phyloP scores from a whole-genome alignment of 2,329 filamentous ascomycete species.

The Colletotrichum salicis region DNA sequence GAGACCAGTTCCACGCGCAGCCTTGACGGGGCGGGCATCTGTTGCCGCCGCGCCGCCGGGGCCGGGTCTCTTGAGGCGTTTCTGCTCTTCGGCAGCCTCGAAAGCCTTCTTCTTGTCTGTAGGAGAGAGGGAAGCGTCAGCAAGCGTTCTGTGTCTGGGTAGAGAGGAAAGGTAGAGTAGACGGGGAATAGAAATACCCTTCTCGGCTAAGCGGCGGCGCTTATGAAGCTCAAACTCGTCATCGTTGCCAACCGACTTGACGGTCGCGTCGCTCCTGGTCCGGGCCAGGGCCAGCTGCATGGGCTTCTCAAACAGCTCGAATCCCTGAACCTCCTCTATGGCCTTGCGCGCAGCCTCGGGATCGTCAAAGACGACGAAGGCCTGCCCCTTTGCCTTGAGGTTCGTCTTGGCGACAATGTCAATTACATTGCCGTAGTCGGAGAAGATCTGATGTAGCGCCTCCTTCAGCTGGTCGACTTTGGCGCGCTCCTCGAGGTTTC shows the following conservation, averaged over 20 bases:
- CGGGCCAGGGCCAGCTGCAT: slow-evolving; percentile 87
- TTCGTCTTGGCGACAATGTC: slow-evolving; percentile 91
- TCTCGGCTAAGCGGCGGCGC: slow-evolving; percentile 84
- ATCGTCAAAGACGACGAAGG: slow-evolving; percentile 90
- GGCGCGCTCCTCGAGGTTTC: slow-evolving; percentile 92
- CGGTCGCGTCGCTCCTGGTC: slow-evolving; percentile 87
- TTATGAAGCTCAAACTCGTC: slow-evolving; percentile 92
- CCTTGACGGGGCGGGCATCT: slow-evolving; percentile 72
- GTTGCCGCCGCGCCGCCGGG: slow-evolving; percentile 54
- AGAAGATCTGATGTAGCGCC: slow-evolving; percentile 81
- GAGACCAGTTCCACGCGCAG: slow-evolving; percentile 76
- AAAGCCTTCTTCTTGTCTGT: slow-evolving; percentile 81
- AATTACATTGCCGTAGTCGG: slow-evolving; percentile 85
- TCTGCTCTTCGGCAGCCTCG: slow-evolving; percentile 81
- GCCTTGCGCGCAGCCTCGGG: slow-evolving; percentile 83
- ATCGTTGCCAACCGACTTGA: slow-evolving; percentile 76
- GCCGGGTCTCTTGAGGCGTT: slow-evolving; percentile 75
- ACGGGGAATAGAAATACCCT: slow-evolving; percentile 68
- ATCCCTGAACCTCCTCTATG: slow-evolving; percentile 90
- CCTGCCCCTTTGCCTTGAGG: slow-evolving; percentile 92
- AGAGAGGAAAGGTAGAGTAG: neutral
- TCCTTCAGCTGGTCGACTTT: slow-evolving; percentile 82
- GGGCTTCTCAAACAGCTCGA: slow-evolving; percentile 90
- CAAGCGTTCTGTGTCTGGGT: neutral
- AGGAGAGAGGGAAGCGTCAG: neutral